phyloP scores from a whole-genome alignment of 2,329 filamentous ascomycete genomes.

The Mariannaea elegans region DNA sequence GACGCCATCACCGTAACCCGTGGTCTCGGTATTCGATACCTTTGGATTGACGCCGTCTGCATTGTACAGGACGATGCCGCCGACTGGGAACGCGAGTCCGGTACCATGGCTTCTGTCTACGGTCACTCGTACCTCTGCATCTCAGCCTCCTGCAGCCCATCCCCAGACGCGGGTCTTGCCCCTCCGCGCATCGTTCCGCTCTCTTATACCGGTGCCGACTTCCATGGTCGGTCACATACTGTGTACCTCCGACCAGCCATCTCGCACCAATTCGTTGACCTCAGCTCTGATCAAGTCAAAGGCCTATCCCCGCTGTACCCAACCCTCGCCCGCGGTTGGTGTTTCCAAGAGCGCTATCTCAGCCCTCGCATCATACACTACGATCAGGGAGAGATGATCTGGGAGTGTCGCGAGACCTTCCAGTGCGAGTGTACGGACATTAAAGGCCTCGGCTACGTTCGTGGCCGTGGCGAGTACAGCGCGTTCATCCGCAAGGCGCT shows the following conservation, averaged over 20 bases:
- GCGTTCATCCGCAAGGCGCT: not conserved
- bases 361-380: not conserved
- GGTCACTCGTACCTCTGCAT: not conserved
- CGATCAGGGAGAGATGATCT: not conserved
- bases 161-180: too few relatives aligned
- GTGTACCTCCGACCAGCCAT: too few relatives aligned
- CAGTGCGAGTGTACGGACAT: not conserved
- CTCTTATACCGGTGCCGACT: not conserved
- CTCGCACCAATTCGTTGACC: too few relatives aligned
- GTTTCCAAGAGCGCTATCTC: not conserved
- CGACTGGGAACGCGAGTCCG: not conserved
- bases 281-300: too few relatives aligned
- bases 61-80: not conserved
- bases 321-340: not conserved
- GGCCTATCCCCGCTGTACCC: too few relatives aligned
- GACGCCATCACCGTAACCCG: not conserved
- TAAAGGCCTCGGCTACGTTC: not conserved
- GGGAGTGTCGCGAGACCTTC: not conserved
- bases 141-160: not conserved
- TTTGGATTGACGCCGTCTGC: not conserved
- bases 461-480: not conserved
- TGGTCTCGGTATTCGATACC: not conserved
- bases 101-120: not conserved
- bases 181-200: too few relatives aligned
- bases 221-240: not conserved